These are phyloP conservation scores for Talaromyces islandicus DNA, from an alignment of 2,329 filamentous ascomycete genomes.

Conservation along the genomic window DNA sequence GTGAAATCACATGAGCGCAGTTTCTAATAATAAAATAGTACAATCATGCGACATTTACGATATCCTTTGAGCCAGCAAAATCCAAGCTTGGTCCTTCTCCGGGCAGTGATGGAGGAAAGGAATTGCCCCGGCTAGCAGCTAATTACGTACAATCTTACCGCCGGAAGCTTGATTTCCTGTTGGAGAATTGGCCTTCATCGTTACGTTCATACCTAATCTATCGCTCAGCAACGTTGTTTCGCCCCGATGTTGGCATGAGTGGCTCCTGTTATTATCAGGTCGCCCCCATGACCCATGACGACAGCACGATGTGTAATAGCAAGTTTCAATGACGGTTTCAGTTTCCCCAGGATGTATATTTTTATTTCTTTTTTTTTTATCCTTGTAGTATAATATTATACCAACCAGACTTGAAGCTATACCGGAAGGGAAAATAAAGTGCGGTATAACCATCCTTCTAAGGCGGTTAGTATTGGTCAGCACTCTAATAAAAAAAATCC, in stretches of 20 bases:
- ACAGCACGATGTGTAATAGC: not conserved
- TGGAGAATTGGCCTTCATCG: not conserved
- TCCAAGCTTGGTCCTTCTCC: not conserved
- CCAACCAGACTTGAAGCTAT: not conserved
- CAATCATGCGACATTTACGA: not conserved
- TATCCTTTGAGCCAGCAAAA: not conserved
- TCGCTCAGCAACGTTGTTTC: not conserved
- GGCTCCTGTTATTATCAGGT: not conserved
- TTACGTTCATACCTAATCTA: not conserved
- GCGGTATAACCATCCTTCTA: not conserved
- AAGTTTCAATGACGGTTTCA: not conserved
- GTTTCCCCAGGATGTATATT: not conserved
- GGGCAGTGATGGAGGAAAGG: not conserved
- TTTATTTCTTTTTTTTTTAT: not conserved
- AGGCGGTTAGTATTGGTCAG: not conserved
- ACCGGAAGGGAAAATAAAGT: not conserved
- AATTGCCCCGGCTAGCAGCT: not conserved
- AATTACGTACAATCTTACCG: not conserved
- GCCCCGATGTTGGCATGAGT: not conserved
- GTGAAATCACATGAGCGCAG: not conserved
- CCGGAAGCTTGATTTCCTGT: not conserved
- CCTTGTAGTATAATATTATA: not conserved
- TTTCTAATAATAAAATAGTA: not conserved
- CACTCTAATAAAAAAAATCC: not conserved
- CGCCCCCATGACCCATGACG: not conserved